phyloP scores from a whole-genome alignment of 768 basidiomycete genomes.

The Pleurotus salmoneostramineus region DNA sequence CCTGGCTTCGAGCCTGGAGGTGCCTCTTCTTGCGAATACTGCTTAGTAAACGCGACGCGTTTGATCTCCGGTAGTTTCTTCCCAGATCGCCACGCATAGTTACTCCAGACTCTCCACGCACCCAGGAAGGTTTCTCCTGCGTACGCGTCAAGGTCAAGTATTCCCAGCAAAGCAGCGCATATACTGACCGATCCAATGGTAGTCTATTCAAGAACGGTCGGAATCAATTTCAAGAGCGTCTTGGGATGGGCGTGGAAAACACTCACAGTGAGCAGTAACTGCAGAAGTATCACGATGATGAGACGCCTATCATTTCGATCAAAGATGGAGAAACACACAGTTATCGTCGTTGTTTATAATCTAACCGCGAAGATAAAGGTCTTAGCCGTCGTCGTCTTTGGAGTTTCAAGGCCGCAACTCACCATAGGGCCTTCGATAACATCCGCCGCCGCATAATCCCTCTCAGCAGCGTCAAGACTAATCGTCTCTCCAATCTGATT shows the following conservation, averaged over 20 bases:
- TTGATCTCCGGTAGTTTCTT: not conserved
- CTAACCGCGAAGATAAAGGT: not conserved
- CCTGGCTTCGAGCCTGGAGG: not conserved
- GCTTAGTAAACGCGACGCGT: not conserved
- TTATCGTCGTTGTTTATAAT: conserved; percentile 5
- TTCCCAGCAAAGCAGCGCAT: not conserved
- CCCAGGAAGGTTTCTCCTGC: conserved; percentile 2
- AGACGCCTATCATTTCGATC: not conserved
- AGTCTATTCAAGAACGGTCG: not conserved
- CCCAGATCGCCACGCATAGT: not conserved
- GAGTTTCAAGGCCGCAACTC: not conserved
- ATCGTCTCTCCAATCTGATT: conserved; percentile 4
- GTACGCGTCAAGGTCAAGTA: not conserved
- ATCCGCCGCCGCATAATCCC: not conserved
- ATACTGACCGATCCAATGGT: conserved; percentile 1
- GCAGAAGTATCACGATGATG: not conserved
- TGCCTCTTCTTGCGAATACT: not conserved
- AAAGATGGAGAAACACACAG: not conserved
- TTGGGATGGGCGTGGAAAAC: too few relatives aligned
- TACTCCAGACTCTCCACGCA: conserved; percentile 4
- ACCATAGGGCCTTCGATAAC: conserved; percentile 3
- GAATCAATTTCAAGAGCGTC: not conserved
- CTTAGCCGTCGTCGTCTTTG: not conserved
- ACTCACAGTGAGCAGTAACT: conserved; percentile 1
- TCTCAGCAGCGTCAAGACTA: conserved; percentile 1